Evolutionary conservation across 1,139 yeast genomes (phyloP).

Genomic region (Suhomyces terraborum): DNA sequence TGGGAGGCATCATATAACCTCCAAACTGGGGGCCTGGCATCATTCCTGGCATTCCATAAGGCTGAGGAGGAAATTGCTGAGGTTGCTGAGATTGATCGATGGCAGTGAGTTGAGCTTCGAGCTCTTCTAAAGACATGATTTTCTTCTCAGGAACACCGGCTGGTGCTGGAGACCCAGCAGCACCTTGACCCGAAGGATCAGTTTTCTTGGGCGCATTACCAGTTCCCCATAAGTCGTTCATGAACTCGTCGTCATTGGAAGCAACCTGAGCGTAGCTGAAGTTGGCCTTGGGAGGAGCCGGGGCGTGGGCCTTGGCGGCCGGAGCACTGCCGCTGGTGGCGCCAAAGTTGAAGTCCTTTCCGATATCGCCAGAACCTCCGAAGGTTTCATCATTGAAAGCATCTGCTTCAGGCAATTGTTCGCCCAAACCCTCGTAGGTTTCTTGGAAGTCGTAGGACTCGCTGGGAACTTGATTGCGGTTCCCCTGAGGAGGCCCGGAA

Average conservation of each 20-base stretch:
- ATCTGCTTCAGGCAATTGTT: conserved; percentile 67
- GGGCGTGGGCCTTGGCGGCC: conserved; percentile 11
- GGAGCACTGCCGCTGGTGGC: conserved; percentile 21
- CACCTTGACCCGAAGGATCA: conserved; percentile 4
- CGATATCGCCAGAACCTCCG: conserved; percentile 60
- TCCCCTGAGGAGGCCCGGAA: conserved; percentile 36
- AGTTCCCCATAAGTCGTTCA: conserved; percentile 53
- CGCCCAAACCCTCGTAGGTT: conserved; percentile 79
- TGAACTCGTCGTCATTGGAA: conserved; percentile 47
- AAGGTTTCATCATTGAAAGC: conserved; percentile 87
- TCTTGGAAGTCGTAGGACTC: conserved; percentile 75
- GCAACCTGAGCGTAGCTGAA: conserved; percentile 58
- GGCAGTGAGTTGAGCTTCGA: conserved; percentile 69
- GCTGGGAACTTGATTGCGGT: conserved; percentile 14
- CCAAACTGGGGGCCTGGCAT: conserved; percentile 42
- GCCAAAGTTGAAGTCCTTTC: conserved; percentile 79
- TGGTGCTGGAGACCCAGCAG: conserved; percentile 6
- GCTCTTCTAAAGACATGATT: conserved; percentile 69
- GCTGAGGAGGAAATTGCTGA: conserved; percentile 24
- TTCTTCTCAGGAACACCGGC: conserved; percentile 35
- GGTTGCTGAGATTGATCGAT: conserved; percentile 39
- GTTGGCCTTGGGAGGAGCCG: conserved; percentile 30
- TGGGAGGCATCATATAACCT: conserved; percentile 46
- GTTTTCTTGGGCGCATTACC: conserved; percentile 31
- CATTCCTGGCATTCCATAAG: conserved; percentile 41